These are phyloP conservation scores for Gillenia trifoliata DNA, from an alignment of 306 rosid species.

Conservation along the genomic window DNA sequence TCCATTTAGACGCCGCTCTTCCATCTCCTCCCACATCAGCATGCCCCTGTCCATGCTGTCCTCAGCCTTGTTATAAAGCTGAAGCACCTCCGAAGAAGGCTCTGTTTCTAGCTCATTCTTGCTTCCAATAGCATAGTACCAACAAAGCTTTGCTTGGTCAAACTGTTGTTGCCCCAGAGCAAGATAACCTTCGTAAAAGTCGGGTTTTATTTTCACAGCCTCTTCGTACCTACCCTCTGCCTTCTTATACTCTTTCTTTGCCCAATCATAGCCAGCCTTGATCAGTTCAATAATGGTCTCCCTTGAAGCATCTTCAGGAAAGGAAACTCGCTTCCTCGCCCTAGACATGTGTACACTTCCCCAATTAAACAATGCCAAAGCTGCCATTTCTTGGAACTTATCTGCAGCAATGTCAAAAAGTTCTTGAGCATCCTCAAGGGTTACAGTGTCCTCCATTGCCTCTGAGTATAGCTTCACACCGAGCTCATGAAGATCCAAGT, in stretches of 20 bases:
- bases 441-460: constrained; percentile 77
- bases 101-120: constrained; percentile 41
- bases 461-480: constrained; percentile 81
- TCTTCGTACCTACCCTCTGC: constrained; percentile 72
- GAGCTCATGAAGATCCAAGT: constrained; percentile 82
- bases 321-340: constrained; percentile 61
- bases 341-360: constrained; percentile 83
- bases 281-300: constrained; percentile 47
- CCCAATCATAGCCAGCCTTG: constrained; percentile 65
- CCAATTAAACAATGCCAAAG: constrained; percentile 89
- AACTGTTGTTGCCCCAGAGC: constrained; percentile 88
- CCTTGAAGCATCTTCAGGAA: constrained; percentile 51
- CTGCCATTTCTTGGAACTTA: constrained; percentile 91
- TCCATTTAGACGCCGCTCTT: constrained; percentile 77
- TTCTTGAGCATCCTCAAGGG: constrained; percentile 68
- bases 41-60: constrained; percentile 89
- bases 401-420: constrained; percentile 72
- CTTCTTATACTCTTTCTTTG: constrained; percentile 59
- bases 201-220: constrained; percentile 61
- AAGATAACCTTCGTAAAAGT: constrained; percentile 79
- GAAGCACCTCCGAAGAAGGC: constrained; percentile 57
- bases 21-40: constrained; percentile 81
- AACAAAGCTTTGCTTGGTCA: constrained; percentile 85
- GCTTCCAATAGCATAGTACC: constrained; percentile 59
- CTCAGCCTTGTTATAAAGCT: constrained; percentile 83